These are phyloP conservation scores for Passiflora organensis DNA, from an alignment of 345 rosid species.

Conservation along the genomic window DNA sequence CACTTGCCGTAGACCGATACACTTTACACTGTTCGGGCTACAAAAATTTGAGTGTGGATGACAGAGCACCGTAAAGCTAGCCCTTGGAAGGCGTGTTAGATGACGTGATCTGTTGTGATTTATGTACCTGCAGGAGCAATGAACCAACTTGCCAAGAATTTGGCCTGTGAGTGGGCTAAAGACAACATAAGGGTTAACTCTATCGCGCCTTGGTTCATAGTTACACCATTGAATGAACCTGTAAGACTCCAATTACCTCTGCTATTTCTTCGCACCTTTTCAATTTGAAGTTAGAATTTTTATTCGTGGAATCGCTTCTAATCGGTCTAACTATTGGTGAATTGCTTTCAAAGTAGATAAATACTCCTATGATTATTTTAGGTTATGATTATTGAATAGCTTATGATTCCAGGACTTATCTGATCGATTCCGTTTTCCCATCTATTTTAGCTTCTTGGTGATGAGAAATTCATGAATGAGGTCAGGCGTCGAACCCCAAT, in stretches of 20 bases:
- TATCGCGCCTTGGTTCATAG: not conserved
- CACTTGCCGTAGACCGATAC: too few species aligned
- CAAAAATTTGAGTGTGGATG: too few species aligned
- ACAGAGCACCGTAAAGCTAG: too few species aligned
- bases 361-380: too few species aligned
- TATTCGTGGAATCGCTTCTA: not conserved
- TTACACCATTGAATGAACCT: not conserved
- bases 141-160: not conserved
- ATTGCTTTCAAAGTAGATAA: too few species aligned
- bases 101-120: not conserved
- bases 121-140: not conserved
- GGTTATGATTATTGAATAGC: too few species aligned
- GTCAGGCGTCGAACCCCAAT: not conserved
- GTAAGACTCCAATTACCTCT: not conserved
- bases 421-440: not conserved
- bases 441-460: not conserved
- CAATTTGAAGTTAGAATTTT: too few species aligned
- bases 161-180: conserved; percentile 3
- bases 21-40: too few species aligned
- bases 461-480: not conserved
- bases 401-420: too few species aligned
- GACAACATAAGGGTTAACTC: not conserved
- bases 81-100: not conserved
- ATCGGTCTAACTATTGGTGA: too few species aligned
- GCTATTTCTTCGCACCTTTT: too few species aligned